Percentiles rank a stretch among this genome's conserved stretches.
phyloP scores from a whole-genome alignment of 139 green algal species.

The Ettlia oleoabundans region DNA sequence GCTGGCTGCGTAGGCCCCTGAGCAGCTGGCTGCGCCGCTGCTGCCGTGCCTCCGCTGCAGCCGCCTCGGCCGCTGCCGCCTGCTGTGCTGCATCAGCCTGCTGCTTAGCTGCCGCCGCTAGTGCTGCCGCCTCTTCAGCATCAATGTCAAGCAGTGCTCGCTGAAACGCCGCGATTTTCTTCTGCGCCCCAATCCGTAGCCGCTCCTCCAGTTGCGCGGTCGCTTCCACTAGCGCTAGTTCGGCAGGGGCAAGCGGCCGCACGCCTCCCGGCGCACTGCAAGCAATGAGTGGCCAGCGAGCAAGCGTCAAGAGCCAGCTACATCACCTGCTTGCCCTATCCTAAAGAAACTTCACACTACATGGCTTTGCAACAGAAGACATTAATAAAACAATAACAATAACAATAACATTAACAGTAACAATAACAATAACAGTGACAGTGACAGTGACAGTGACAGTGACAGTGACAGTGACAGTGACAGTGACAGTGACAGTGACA shows the following conservation, averaged over 20 bases:
- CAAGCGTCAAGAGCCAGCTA: no score
- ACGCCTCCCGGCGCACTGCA: not conserved
- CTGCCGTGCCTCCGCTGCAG: not conserved
- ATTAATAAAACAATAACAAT: no score
- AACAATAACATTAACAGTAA: no score
- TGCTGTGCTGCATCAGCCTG: not conserved
- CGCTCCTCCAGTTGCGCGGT: conserved; percentile 21
- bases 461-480: no score
- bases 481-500: no score
- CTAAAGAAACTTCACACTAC: no score
- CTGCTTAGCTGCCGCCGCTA: conserved; percentile 5
- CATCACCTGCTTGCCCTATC: no score
- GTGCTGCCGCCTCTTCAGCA: conserved; percentile 17
- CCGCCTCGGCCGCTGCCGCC: conserved; percentile 8
- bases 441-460: no score
- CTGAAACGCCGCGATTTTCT: conserved; percentile 22
- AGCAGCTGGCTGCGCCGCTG: conserved; percentile 25
- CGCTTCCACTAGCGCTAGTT: conserved; percentile 53
- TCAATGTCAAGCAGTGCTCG: conserved; percentile 33
- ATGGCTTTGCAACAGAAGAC: no score
- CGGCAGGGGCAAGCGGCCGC: conserved; percentile 25
- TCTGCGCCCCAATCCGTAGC: conserved; percentile 19
- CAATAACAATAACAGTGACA: no score
- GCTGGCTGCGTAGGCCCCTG: conserved; percentile 15
- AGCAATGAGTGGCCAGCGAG: not conserved